phyloP scores from a whole-genome alignment of 192 early-diverging fungal genomes.

The Rhizophlyctis rosea region DNA sequence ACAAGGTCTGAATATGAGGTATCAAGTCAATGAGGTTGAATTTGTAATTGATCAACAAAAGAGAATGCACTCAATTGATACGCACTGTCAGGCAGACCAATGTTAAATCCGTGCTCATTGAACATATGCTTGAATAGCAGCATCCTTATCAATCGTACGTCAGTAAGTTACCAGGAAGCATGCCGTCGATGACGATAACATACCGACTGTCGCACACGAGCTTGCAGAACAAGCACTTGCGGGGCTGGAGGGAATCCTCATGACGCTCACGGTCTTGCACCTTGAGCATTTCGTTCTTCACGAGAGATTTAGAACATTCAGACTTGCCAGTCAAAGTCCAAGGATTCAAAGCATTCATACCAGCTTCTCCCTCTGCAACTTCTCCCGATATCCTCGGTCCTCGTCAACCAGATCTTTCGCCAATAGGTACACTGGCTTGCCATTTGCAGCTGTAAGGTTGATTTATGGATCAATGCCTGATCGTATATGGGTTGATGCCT shows the following conservation, averaged over 20 bases:
- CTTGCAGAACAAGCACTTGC: conserved; percentile 94
- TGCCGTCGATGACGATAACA: no score
- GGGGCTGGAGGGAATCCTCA: conserved; percentile 57
- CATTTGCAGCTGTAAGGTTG: conserved; percentile 5
- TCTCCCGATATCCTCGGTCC: conserved; percentile 69
- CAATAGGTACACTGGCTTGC: conserved; percentile 48
- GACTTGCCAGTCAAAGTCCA: background rate
- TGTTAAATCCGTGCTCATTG: conserved; percentile 88
- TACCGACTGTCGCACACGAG: conserved; percentile 69
- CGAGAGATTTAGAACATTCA: conserved; percentile 9
- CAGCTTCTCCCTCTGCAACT: conserved; percentile 68
- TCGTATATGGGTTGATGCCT: no score
- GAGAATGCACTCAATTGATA: no score
- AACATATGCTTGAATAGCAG: conserved; percentile 86
- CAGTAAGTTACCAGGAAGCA: no score
- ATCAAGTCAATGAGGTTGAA: no score
- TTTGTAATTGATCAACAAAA: no score
- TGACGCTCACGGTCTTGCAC: conserved; percentile 71
- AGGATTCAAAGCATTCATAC: no score
- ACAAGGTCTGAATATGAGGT: no score
- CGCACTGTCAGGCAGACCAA: conserved; percentile 88
- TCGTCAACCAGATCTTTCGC: conserved; percentile 50
- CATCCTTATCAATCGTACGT: no score
- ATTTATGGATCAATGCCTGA: no score
- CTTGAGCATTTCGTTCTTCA: conserved; percentile 69